Evolutionary conservation across 306 rosid genomes (phyloP), one percentile per base, ranked within the genome.

Genomic region (Corylus avellana): DNA sequence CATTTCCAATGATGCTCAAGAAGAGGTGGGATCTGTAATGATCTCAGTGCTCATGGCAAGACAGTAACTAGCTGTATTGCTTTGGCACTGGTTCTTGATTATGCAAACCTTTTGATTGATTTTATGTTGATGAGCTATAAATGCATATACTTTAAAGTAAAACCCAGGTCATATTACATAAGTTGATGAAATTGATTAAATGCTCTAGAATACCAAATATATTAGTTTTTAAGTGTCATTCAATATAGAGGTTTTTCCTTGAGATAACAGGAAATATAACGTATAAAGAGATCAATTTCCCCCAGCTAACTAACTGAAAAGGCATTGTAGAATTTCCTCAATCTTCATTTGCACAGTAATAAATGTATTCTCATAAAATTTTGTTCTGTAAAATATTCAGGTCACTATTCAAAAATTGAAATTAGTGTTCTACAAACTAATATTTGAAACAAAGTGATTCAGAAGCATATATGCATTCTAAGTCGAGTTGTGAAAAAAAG

Each of bases 21-120:
- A 82, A 62, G 88, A 91, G 97, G 98, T 95, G 85, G 54, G 20
- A 29, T 56, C 73, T 35, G 3, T 11, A 46, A 56, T 53, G 62
- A 42, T 59, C 48, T 75, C 75, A 48, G 35, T 29, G 49, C 71
- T 77, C 68, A 29, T 48, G 51, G 50, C 69, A 25, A 78, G 51
- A 77, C 68, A 68, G 77, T 74, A 16, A 84, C 71, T 73, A 64
- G 47, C 18, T 67, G 50, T 59, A n/a, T 75, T 25, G 46, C 74
- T 74, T 71, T 39, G 29, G 39, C 32, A 37, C 42, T 63, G 58
- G 51, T 13, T 32, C 50, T 75, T 62, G 44, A 59, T 51, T 4
- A 10, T 71, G 70, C 37, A 63, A 70, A 46, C 16, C 59, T 56
- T 17, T 1, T 7, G 1, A 18, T 49, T 39, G 12, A 12, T 5